These are phyloP conservation scores for Chalara sp. DNA, from an alignment of 2,329 filamentous ascomycete species.

Conservation along the genomic window DNA sequence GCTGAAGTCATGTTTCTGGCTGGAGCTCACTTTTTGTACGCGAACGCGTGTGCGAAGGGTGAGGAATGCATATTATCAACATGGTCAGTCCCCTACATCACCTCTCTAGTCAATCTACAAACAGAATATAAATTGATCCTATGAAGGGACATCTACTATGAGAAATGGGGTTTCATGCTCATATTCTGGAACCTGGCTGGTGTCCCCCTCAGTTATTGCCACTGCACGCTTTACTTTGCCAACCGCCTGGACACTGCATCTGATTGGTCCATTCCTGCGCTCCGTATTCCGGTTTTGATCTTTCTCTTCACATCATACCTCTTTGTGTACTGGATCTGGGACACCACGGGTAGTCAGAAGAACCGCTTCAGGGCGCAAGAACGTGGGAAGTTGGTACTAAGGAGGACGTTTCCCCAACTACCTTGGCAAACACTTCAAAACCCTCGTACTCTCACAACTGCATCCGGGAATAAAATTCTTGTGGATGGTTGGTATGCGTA, in stretches of 20 bases:
- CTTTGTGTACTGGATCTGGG: conserved; percentile 86
- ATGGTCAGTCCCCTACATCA: conserved; percentile 44
- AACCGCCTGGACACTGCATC: conserved; percentile 68
- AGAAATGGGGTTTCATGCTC: conserved; percentile 96
- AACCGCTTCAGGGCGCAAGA: conserved; percentile 82
- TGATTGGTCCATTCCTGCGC: conserved; percentile 32
- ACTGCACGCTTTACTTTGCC: conserved; percentile 85
- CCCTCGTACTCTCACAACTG: conserved; percentile 68
- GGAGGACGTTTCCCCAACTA: conserved; percentile 83
- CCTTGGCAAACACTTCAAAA: conserved; percentile 80
- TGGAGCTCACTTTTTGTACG: conserved; percentile 87
- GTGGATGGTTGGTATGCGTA: conserved; percentile 81
- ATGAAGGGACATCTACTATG: conserved; percentile 81
- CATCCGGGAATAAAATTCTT: conserved; percentile 68
- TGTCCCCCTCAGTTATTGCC: conserved; percentile 86
- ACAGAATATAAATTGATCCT: background rate
- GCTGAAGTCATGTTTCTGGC: conserved; percentile 79
- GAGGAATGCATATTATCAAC: conserved; percentile 87
- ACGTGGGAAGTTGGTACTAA: conserved; percentile 61
- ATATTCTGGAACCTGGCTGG: conserved; percentile 97
- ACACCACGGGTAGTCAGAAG: conserved; percentile 88
- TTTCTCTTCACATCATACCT: conserved; percentile 66
- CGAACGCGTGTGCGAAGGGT: conserved; percentile 85
- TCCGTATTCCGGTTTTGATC: conserved; percentile 62
- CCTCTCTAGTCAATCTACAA: background rate